Evolutionary conservation across 768 basidiomycete genomes (phyloP), one percentile per base, ranked within the genome.

Genomic region (Boletus patriciae): DNA sequence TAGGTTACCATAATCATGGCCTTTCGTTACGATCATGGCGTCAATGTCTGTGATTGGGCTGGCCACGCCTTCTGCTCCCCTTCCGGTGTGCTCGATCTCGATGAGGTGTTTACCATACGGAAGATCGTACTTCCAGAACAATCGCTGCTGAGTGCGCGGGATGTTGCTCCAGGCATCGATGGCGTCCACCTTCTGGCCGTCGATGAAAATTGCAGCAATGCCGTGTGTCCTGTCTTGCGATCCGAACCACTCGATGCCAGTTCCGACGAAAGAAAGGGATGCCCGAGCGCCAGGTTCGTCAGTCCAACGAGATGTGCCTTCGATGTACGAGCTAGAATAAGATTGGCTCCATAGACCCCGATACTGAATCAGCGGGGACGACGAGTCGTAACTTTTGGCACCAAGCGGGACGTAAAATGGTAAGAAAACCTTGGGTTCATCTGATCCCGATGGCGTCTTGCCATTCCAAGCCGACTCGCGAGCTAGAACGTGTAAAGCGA

Each of bases 211-310:
- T 23, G 77, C 60, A 5, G 84, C 77, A 10, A 78, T 67, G 15
- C 89, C 85, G 63, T 90, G 83, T 16, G 61, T 68, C 40, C 66
- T 74, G 61, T 81, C 83, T 40, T 73, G 76, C 63, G 77, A 80
- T 31, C 90, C 90, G 61, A 90, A 91, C 85, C 84, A 88, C 71
- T 91, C 90, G 60, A 92, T 78, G 1, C 87, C 87, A 13, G 85
- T 87, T 15, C 89, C 90, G n/a, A 74, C 74, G 70, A 90, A 90
- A 3, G 78, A 76, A 70, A 90, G 80, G 2, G 75, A 74, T 45
- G 81, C 73, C 4, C 79, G 71, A 12, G 88, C 83, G 46, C 76
- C 76, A 18, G 70, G 70, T 45, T 79, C 70, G 15, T 74, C 71
- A 0, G 86, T 86, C 65, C 76, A 78, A 15, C 76, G 79, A 34